Evolutionary conservation across 192 early-diverging fungal species (phyloP), one percentile per base, ranked within the genome.

Genomic region (Cetraspora pellucida): DNA sequence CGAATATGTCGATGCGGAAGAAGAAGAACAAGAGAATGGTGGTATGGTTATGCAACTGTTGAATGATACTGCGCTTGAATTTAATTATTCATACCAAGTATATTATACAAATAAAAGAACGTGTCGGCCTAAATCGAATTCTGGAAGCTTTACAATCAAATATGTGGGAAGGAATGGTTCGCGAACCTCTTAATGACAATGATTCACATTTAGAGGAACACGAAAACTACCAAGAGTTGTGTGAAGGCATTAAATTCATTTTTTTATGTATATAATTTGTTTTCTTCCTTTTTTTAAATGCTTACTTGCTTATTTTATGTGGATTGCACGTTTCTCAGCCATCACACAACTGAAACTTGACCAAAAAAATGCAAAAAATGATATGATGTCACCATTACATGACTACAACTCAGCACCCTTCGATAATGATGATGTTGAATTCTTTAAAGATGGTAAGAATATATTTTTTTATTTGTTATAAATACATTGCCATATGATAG

Each of bases 91-190:
- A 37, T 37, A 37, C 7, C 7, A 37, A 37, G 3, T 37, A 37
- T 37, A 37, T 37, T 1, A 37, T 37, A 37, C 37, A 37, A 37
- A 37, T 37, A 37, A 79, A 77, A 54, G 88, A 89, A 16, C 80
- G 78, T 19, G 75, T 84, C 37, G 91, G 91, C 8, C 66, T 89
- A 44, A 84, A 88, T 9, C 79, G 90, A 54, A 78, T 89, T 16
- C 66, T 89, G 60, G 91, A 92, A 55, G 86, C 89, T 17, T 71
- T 92, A 68, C 84, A 90, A 49, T 80, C 87, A 21, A 84, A 92
- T 43, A 86, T 91, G 81, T 92, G 91, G 91, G 90, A 92, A 72
- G 89, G 88, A 31, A 60, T 90, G 66, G 65, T 80, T 45, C 80
- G 83, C 4, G 85, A 59, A 43, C 14, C 52, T 23, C 25, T 59